These are phyloP conservation scores for Umbilicaria muhlenbergii DNA, from an alignment of 495 filamentous ascomycete genomes.

Conservation along the genomic window DNA sequence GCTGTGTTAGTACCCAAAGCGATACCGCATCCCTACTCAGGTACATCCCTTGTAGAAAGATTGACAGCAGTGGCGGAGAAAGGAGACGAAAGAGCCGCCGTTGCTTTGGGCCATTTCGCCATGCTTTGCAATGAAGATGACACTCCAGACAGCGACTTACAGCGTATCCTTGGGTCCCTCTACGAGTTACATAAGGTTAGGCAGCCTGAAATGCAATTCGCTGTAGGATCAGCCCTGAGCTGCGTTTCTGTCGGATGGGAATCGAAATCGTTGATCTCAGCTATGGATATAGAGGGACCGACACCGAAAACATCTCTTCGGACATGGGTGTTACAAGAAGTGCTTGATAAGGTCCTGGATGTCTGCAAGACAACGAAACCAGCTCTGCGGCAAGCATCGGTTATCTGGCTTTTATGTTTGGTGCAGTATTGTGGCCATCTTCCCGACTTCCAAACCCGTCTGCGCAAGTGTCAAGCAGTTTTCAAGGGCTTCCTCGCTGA, in stretches of 20 bases:
- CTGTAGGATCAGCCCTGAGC: conserved; percentile 71
- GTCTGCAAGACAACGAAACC: conserved; percentile 76
- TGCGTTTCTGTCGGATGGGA: conserved; percentile 68
- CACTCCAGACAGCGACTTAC: conserved; percentile 15
- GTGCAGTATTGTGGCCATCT: conserved; percentile 78
- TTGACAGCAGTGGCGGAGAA: conserved; percentile 52
- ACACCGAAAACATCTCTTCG: conserved; percentile 27
- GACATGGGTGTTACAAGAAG: conserved; percentile 29
- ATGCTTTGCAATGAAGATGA: conserved; percentile 33
- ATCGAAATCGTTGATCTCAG: conserved; percentile 41
- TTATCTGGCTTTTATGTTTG: conserved; percentile 86
- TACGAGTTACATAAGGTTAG: conserved; percentile 67
- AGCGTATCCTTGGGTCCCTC: conserved; percentile 40
- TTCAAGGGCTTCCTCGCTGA: conserved; percentile 81
- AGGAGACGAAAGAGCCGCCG: conserved; percentile 68
- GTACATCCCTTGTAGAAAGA: conserved; percentile 36
- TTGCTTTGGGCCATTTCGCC: conserved; percentile 51
- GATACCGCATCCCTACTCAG: conserved; percentile 21
- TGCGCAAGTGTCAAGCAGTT: conserved; percentile 67
- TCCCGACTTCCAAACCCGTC: conserved; percentile 47
- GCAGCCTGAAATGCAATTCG: conserved; percentile 74
- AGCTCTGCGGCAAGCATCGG: conserved; percentile 70
- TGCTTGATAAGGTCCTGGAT: conserved; percentile 51
- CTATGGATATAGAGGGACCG: conserved; percentile 43
- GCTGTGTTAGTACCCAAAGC: conserved; percentile 30